Evolutionary conservation across 495 filamentous ascomycete genomes (phyloP), one percentile per base, ranked within the genome.

Genomic region (Xylaria venustula): DNA sequence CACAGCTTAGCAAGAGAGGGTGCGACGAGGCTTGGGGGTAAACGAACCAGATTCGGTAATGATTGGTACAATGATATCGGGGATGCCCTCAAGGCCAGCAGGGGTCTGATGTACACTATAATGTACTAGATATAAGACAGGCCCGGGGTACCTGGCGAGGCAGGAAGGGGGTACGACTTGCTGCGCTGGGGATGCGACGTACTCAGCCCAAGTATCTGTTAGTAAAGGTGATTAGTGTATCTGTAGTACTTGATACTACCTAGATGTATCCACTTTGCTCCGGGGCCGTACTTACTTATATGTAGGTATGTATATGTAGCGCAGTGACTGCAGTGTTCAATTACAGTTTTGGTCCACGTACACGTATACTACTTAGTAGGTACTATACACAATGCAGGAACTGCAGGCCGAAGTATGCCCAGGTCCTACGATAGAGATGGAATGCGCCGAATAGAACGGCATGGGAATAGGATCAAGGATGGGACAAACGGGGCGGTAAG

Each of bases 1-100:
- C 28, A 48, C 19, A 25, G 8, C 36, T 22, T 45, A 50, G 25
- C 22, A 49, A 20, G 48, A 60, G 56, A 51, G 37, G 46, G 56
- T 51, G 30, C 36, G 36, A 44, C 46, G n/a, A 58, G 55, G 54
- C 54, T 47, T 57, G 54, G 54, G 41, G 54, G 47, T 26, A 25
- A 32, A 26, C 23, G 51, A 41, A 42, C 25, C 22, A 14, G 14
- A 30, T 30, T 30, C 30, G 30, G 49, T 37, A 20, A 34, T 45
- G 37, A 55, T 55, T 45, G 53, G 53, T 37, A 28, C 23, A 4
- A 34, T 30, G 51, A 42, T 42, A 55, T 45, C 26, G 53, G 40
- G 7, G 40, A 45, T 23, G 20, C 15, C 22, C 23, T 30, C 12
- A 22, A 20, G 19, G 26, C 36, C 51, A 19, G 7, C 34, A 2